These are phyloP conservation scores for Suillus plorans DNA, from an alignment of 768 basidiomycete species.

Conservation along the genomic window DNA sequence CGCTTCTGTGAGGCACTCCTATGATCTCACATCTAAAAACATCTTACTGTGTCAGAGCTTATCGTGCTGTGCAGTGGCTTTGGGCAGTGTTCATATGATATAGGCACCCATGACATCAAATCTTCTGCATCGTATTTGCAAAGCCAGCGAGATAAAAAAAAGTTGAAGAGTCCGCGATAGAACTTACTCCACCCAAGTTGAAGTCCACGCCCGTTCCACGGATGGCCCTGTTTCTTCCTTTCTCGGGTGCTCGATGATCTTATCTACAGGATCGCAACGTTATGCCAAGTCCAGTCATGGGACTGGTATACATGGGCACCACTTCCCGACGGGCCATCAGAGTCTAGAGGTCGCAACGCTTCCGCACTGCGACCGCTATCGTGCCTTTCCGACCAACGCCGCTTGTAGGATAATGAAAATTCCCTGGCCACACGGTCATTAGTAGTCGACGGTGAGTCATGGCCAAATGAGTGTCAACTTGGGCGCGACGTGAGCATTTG, in stretches of 20 bases:
- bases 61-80: background rate
- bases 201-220: background rate
- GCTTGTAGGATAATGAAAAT: background rate
- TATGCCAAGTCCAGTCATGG: background rate
- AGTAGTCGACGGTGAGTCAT: background rate
- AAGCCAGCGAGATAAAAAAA: background rate
- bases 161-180: background rate
- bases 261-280: background rate
- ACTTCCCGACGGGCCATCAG: background rate
- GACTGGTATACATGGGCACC: background rate
- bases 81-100: background rate
- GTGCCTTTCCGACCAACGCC: background rate
- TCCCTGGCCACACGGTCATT: background rate
- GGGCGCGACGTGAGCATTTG: no score
- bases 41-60: background rate
- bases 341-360: background rate
- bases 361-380: background rate
- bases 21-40: background rate
- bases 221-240: background rate
- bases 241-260: background rate
- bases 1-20: background rate
- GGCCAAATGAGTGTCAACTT: background rate
- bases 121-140: background rate
- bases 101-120: background rate
- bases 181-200: background rate